These are phyloP conservation scores for Populus pruinosa DNA, from an alignment of 345 rosid genomes.

Conservation along the genomic window DNA sequence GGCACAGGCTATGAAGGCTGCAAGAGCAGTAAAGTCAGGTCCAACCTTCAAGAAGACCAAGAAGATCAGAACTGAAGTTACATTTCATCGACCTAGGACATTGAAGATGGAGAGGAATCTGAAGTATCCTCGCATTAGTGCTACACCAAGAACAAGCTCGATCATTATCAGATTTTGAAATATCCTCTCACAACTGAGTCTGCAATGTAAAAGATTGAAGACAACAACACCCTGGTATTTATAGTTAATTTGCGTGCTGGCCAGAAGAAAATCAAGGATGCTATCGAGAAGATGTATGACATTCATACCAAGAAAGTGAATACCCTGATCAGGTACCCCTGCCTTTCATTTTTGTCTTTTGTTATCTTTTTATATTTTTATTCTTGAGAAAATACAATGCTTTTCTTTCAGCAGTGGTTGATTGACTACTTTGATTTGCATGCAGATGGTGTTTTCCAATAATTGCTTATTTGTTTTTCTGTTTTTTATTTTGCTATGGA, in stretches of 20 bases:
- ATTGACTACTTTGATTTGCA: not conserved
- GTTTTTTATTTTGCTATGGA: not conserved
- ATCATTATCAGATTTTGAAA: conserved; percentile 85
- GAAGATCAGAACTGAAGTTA: conserved; percentile 82
- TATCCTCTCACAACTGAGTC: conserved; percentile 91
- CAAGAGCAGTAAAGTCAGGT: conserved; percentile 83
- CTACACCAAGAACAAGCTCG: conserved; percentile 86
- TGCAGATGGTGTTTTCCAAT: not conserved
- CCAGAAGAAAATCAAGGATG: conserved; percentile 88
- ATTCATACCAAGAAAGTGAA: conserved; percentile 93
- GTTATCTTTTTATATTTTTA: not conserved
- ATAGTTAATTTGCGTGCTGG: conserved; percentile 93
- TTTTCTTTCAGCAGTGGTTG: not conserved
- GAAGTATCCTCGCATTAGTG: conserved; percentile 74
- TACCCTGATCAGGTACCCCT: conserved; percentile 76
- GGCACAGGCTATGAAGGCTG: conserved; percentile 86
- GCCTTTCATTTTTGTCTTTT: not conserved
- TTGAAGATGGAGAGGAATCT: conserved; percentile 73
- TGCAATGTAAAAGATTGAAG: conserved; percentile 94
- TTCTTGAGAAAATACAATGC: not conserved
- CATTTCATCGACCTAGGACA: conserved; percentile 90
- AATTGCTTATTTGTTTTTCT: not conserved
- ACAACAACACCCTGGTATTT: conserved; percentile 91
- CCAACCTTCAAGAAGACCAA: conserved; percentile 64
- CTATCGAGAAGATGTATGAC: conserved; percentile 93